Base-by-base conservation (phyloP, 176 grass and related monocot genomes). In the Phragmites australis region DNA sequence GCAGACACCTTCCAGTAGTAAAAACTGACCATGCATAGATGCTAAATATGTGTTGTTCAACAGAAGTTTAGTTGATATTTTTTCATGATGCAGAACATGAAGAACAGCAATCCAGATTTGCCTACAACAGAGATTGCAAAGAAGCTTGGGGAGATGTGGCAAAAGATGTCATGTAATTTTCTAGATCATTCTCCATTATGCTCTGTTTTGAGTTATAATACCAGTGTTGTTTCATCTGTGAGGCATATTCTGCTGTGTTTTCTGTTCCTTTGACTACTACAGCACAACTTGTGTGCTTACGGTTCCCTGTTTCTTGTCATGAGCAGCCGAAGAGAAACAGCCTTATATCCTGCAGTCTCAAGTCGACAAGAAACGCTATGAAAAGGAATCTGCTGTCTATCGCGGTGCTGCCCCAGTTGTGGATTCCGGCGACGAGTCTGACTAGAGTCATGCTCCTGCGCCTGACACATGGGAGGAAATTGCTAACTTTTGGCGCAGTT, bases 111-210 rank as follows among this genome's bases (percentile, higher is more conserved):
- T 65, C 90, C 93, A 23, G 90, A 91, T 78, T 85, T 97, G 72
- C 32, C 90, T 56, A 81, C 91, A 61, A 91, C 90, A 4, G 93
- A 91, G 27, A 85, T 97, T 58, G 88, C 85, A 39, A 93, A 87
- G 70, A 92, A 92, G 74, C 93, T 97, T 60, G 90, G 93, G 70
- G 93, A 97, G 68, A 87, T 84, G 68, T 97, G 93, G 93, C 89
- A 97, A 59, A 91, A 97, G 78, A 86, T 97, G 93, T 82, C 93
- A 90, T 75, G 93, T 97, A 93, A 83, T 68, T 26, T 68, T 91
- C 54, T 77, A 60, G 18, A 75, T 15, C 80, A 52, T 59, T 65
- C 77, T 75, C 34, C 13, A 14, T 63, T 79, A 68, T 88, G 54
- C 34, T 80, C 39, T 9, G 4, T 47, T 41, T 59, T 43, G 44